These are phyloP conservation scores for Ustilago cynodontis DNA, from an alignment of 1,284 basidiomycete species.

Conservation along the genomic window DNA sequence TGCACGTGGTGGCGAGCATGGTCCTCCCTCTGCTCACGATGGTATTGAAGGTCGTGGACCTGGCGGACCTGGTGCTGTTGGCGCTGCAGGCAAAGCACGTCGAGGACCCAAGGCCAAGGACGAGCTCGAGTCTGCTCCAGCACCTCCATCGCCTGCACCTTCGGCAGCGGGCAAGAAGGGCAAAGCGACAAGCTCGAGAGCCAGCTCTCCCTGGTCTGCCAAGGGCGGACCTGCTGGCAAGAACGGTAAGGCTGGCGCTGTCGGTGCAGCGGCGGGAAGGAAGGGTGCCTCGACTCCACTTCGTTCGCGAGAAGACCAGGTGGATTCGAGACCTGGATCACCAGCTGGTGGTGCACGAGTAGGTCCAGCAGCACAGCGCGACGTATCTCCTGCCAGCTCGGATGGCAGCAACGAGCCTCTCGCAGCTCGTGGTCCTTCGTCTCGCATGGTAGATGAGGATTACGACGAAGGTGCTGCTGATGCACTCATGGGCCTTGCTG, in stretches of 20 bases:
- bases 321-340: conserved; percentile 29
- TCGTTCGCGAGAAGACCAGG: conserved; percentile 29
- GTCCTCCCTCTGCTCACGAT: conserved; percentile 23
- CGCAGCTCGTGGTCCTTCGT: conserved; percentile 42
- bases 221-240: conserved; percentile 11
- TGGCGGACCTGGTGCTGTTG: conserved; percentile 12
- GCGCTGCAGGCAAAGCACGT: conserved; percentile 23
- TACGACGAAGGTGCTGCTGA: conserved; percentile 68
- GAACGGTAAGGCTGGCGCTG: conserved; percentile 6
- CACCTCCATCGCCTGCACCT: conserved; percentile 43
- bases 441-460: conserved; percentile 64
- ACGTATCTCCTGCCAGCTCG: conserved; percentile 50
- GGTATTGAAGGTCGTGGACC: conserved; percentile 23
- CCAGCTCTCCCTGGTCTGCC: conserved; percentile 51
- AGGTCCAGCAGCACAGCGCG: conserved; percentile 32
- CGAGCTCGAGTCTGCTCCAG: conserved; percentile 35
- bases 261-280: conserved; percentile 16
- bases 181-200: conserved; percentile 42
- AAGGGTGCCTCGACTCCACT: conserved; percentile 32
- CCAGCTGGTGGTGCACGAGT: conserved; percentile 20
- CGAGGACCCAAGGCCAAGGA: conserved; percentile 48
- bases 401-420: conserved; percentile 58
- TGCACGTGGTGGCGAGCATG: conserved; percentile 27
- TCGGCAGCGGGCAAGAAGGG: conserved; percentile 49
- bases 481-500: conserved; percentile 68